Evolutionary conservation across 1,139 yeast species (phyloP).

Genomic region (Candida smagusa): DNA sequence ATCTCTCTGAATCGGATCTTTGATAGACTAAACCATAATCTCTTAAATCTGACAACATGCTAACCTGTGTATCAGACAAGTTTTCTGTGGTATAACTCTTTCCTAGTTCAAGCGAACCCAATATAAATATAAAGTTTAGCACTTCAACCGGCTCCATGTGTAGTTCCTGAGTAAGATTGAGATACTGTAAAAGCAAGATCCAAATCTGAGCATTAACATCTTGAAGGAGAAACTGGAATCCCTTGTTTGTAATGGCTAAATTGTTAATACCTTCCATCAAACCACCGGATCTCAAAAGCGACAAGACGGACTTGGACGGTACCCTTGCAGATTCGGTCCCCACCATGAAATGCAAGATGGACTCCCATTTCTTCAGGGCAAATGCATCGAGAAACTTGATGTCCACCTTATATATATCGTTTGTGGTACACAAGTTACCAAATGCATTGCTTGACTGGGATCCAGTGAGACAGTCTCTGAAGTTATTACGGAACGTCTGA

Average conservation of each 20-base stretch:
- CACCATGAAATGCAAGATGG: slow-evolving; percentile 94
- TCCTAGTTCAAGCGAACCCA: slow-evolving; percentile 91
- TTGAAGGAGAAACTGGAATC: slow-evolving; percentile 90
- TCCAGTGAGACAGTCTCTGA: slow-evolving; percentile 84
- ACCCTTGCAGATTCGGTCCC: slow-evolving; percentile 70
- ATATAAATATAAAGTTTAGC: slow-evolving; percentile 83
- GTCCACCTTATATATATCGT: slow-evolving; percentile 50
- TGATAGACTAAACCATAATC: slow-evolving; percentile 93
- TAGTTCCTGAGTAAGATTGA: slow-evolving; percentile 77
- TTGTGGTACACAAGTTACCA: slow-evolving; percentile 35
- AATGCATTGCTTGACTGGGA: slow-evolving; percentile 50
- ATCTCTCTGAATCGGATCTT: slow-evolving; percentile 58
- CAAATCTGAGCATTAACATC: slow-evolving; percentile 94
- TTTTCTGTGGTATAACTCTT: slow-evolving; percentile 74
- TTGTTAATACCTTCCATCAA: slow-evolving; percentile 65
- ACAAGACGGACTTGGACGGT: slow-evolving; percentile 69
- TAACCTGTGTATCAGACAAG: slow-evolving; percentile 75
- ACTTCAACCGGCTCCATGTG: slow-evolving; percentile 97
- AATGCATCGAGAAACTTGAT: slow-evolving; percentile 68
- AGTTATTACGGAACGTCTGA: slow-evolving; percentile 68
- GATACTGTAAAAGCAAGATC: slow-evolving; percentile 84
- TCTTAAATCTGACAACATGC: slow-evolving; percentile 83
- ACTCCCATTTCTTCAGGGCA: slow-evolving; percentile 90
- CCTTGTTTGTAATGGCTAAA: slow-evolving; percentile 79
- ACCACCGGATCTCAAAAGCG: slow-evolving; percentile 69